A percentile compares a stretch with the other conserved stretches of the same genome.
These are phyloP conservation scores for Diphasiastrum complanatum DNA, from an alignment of 83 land plant species.

Conservation along the genomic window DNA sequence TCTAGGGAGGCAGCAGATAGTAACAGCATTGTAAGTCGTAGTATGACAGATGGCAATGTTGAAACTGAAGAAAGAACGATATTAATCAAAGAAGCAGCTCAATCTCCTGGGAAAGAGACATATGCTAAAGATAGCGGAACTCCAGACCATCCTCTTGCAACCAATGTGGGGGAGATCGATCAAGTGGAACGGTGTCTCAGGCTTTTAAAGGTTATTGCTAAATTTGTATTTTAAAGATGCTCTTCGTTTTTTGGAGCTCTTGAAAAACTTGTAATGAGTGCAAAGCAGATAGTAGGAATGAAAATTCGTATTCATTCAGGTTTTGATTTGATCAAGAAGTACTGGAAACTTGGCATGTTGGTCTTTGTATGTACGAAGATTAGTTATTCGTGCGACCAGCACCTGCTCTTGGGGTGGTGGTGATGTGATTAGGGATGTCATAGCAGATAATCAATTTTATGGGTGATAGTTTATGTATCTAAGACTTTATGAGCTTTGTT, in stretches of 20 bases:
- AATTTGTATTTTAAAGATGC: too few relatives aligned
- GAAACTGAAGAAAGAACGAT: slow-evolving; percentile 7
- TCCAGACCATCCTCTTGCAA: neutral
- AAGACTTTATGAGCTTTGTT: too few relatives aligned
- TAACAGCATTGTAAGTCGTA: slow-evolving; percentile 15
- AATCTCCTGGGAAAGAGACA: neutral
- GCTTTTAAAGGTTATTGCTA: slow-evolving; percentile 23
- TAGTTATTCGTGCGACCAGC: neutral
- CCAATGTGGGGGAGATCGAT: slow-evolving; percentile 2
- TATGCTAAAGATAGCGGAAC: too few relatives aligned
- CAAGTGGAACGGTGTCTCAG: slow-evolving; percentile 28
- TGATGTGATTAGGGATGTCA: too few relatives aligned
- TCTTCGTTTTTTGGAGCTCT: too few relatives aligned
- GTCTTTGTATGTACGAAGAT: neutral
- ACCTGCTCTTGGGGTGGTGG: too few relatives aligned
- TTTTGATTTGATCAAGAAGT: too few relatives aligned
- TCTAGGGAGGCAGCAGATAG: slow-evolving; percentile 7
- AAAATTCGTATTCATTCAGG: too few relatives aligned
- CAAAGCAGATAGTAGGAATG: too few relatives aligned
- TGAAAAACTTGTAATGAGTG: too few relatives aligned
- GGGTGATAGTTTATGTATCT: too few relatives aligned
- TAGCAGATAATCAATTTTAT: too few relatives aligned
- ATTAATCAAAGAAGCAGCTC: neutral
- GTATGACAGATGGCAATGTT: slow-evolving; percentile 16
- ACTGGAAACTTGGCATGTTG: neutral